Percentiles rank a stretch among this genome's conserved stretches.
Conservation (phyloP, 257 asterid genomes). For the Gentiana straminea region DNA sequence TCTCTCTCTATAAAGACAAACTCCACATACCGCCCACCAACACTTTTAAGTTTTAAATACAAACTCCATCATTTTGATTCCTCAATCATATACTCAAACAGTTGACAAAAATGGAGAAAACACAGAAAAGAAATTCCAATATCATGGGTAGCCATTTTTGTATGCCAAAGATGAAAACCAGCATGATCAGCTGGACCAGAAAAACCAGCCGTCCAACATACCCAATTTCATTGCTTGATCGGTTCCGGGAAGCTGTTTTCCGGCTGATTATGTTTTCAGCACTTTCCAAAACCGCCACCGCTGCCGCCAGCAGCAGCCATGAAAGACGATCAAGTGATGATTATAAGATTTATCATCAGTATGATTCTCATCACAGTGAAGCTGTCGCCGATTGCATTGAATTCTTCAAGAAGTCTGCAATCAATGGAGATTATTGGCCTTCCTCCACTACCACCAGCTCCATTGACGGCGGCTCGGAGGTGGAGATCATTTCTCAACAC, state of each 20-base stretch:
- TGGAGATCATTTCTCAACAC: slow-evolving; percentile 14
- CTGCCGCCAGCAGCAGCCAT: no score
- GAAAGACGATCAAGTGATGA: neutral
- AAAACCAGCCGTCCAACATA: slow-evolving; percentile 14
- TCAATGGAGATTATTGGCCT: slow-evolving; percentile 10
- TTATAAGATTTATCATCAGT: neutral
- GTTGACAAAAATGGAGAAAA: slow-evolving; percentile 9
- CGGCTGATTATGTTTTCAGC: slow-evolving; percentile 32
- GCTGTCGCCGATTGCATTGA: slow-evolving; percentile 40
- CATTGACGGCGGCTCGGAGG: slow-evolving; percentile 8
- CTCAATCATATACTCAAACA: neutral
- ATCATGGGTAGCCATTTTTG: slow-evolving; percentile 22
- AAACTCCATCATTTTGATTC: slow-evolving; percentile 13
- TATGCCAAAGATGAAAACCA: slow-evolving; percentile 20
- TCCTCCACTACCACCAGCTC: slow-evolving; percentile 9
- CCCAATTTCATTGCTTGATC: slow-evolving; percentile 30
- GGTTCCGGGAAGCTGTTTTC: slow-evolving; percentile 33
- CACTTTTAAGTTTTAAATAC: neutral
- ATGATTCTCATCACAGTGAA: slow-evolving; percentile 28
- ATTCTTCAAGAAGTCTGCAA: slow-evolving; percentile 29
- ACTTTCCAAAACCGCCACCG: slow-evolving; percentile 16
- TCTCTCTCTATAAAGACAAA: no score
- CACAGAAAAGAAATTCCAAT: slow-evolving; percentile 1
- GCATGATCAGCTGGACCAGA: slow-evolving; percentile 4
- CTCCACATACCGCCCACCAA: no score